Base-by-base conservation (phyloP, 192 early-diverging fungal species). In the Backusella tarrabulga region DNA sequence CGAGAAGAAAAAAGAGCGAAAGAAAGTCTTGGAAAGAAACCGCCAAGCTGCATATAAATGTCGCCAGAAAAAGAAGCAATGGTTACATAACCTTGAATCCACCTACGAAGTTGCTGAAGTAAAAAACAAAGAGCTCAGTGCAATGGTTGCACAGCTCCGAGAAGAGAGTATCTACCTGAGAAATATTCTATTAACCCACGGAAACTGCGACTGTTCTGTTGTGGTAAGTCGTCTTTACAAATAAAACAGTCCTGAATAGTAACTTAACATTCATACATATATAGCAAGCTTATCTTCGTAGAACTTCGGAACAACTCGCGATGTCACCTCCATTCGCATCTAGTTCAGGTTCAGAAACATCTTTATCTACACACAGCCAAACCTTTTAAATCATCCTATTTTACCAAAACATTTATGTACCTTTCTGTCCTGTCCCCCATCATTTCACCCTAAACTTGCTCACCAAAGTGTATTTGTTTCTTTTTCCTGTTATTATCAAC, bases 61-160 rank as follows among this genome's bases (percentile, higher is more conserved):
- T 26, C 41, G 80, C 26, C 80, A 81, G 26, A 81, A 81, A 72
- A 81, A 81, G 72, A 81, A 81, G 71, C 54, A 69, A 1, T 81
- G 80, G 80, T 68, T 77, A 66, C 60, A 81, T 26, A 71, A 81
- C 11, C 40, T 81, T 23, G 80, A 81, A 56, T 50, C 72, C 34
- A 72, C 76, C 5, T 81, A 72, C 17, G 80, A 81, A n/a, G 71
- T 54, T 15, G 71, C 72, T 1, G 68, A 41, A 1, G 63, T 50
- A 19, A 71, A 52, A n/a, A 81, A 81, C 52, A 81, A 77, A 46
- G 72, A 71, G 6, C 71, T 81, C 19, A 66, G 68, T 56, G 71
- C 73, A 6, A 42, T 56, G 11, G 80, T 81, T 21, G 44, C 71
- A 34, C 75, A 73, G 40, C 66, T 81, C 1, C 68, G 71, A 5